These are phyloP conservation scores for Russula dissimulans DNA, from an alignment of 768 basidiomycete species.

Conservation along the genomic window DNA sequence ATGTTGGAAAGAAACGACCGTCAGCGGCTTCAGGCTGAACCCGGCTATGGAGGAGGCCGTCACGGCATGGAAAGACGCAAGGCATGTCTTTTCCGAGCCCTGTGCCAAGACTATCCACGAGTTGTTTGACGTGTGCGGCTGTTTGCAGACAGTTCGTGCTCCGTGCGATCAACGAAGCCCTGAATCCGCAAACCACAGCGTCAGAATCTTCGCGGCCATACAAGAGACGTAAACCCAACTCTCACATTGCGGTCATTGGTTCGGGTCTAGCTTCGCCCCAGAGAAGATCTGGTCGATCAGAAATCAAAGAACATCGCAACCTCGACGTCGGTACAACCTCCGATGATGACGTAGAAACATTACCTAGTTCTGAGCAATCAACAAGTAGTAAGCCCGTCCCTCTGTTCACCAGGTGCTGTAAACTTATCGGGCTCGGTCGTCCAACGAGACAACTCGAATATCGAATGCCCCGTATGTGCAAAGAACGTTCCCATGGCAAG, in stretches of 20 bases:
- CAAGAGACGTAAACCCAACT: slow-evolving; percentile 20
- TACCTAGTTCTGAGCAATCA: neutral
- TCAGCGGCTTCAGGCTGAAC: slow-evolving; percentile 30
- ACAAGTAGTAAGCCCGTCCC: neutral
- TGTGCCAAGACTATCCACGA: neutral
- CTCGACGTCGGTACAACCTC: neutral
- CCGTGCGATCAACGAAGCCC: neutral
- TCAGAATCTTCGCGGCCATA: neutral
- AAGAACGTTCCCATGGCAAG: slow-evolving; percentile 21
- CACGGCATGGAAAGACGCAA: slow-evolving; percentile 29
- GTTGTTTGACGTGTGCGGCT: neutral
- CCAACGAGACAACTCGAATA: neutral
- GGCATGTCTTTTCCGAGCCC: slow-evolving; percentile 23
- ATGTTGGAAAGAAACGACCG: slow-evolving; percentile 27
- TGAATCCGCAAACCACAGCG: neutral
- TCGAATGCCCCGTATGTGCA: slow-evolving; percentile 7
- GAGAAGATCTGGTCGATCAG: neutral
- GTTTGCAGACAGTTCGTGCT: slow-evolving; percentile 15
- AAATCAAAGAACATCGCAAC: neutral
- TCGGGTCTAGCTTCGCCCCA: neutral
- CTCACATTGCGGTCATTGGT: neutral
- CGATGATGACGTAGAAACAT: neutral
- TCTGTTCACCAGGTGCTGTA: neutral
- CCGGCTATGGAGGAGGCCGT: slow-evolving; percentile 31
- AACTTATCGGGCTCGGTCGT: neutral